These are phyloP conservation scores for Debaryomycetaceae sp. DNA, from an alignment of 1,139 yeast species.

Conservation along the genomic window DNA sequence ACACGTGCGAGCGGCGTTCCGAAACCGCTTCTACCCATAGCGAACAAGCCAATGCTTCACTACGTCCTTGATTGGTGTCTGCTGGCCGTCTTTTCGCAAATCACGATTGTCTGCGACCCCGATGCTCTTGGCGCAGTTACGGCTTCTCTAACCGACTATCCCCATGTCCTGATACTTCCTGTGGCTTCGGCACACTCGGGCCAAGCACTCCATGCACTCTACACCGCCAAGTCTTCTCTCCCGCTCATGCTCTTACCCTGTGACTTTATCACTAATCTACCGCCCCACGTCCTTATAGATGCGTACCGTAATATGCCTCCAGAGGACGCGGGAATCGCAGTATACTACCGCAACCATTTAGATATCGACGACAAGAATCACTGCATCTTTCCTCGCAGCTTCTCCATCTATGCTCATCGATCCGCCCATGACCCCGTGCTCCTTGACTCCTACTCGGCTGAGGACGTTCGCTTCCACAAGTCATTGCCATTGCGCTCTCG, in stretches of 20 bases:
- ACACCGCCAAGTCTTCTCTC: constrained; percentile 25
- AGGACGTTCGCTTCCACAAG: constrained; percentile 57
- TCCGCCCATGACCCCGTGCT: constrained; percentile 41
- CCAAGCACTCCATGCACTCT: constrained; percentile 37
- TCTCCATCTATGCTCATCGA: constrained; percentile 43
- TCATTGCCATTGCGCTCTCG: constrained; percentile 71
- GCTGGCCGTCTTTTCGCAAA: constrained; percentile 61
- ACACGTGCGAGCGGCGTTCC: constrained; percentile 51
- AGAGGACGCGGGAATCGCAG: constrained; percentile 58
- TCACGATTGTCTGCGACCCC: constrained; percentile 26
- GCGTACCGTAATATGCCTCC: constrained; percentile 63
- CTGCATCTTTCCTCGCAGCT: constrained; percentile 39
- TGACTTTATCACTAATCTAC: constrained; percentile 84
- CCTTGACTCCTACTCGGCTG: constrained; percentile 60
- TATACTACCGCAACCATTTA: constrained; percentile 59
- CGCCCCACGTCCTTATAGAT: constrained; percentile 82
- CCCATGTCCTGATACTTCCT: constrained; percentile 23
- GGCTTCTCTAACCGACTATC: constrained; percentile 40
- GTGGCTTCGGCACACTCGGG: constrained; percentile 31
- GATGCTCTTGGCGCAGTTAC: constrained; percentile 16
- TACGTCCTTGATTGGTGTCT: constrained; percentile 92
- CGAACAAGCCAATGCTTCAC: constrained; percentile 81
- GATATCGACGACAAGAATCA: constrained; percentile 70
- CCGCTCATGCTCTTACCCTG: constrained; percentile 79
- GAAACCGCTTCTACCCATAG: constrained; percentile 83